Percentiles rank a stretch among this genome's conserved stretches.
These are phyloP conservation scores for Gynochthodes officinalis DNA, from an alignment of 257 asterid genomes.

Conservation along the genomic window DNA sequence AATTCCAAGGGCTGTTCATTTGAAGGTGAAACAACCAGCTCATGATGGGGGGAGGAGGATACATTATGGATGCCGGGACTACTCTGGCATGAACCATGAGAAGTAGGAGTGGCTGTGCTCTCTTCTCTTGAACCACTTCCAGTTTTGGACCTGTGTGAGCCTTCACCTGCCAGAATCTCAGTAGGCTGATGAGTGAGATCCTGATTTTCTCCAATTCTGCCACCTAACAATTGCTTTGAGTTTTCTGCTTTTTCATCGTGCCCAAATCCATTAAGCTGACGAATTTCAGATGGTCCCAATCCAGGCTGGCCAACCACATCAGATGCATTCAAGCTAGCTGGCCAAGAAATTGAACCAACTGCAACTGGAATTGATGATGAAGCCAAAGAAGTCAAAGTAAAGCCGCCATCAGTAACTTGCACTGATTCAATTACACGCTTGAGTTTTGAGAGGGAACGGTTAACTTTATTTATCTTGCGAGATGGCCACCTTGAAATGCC, in stretches of 20 bases:
- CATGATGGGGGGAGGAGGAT: conserved; percentile 46
- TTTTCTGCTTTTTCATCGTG: conserved; percentile 38
- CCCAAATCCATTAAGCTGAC: conserved; percentile 23
- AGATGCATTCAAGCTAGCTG: conserved; percentile 46
- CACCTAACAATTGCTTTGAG: conserved; percentile 33
- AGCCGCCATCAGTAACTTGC: conserved; percentile 80
- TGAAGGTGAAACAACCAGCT: conserved; percentile 40
- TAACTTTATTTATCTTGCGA: conserved; percentile 93
- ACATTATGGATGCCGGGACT: conserved; percentile 47
- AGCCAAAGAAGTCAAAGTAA: conserved; percentile 63
- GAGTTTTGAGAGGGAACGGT: conserved; percentile 76
- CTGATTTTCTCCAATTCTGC: conserved; percentile 23
- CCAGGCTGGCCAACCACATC: conserved; percentile 43
- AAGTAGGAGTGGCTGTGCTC: conserved; percentile 72
- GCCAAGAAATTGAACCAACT: conserved; percentile 68
- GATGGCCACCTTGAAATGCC: conserved; percentile 98
- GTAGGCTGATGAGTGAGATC: conserved; percentile 24
- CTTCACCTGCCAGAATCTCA: conserved; percentile 28
- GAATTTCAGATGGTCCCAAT: conserved; percentile 40
- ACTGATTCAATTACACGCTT: conserved; percentile 85
- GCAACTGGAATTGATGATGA: conserved; percentile 54
- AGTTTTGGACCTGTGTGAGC: conserved; percentile 47
- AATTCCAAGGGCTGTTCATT: conserved; percentile 32
- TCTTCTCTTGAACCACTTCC: conserved; percentile 81
- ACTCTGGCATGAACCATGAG: conserved; percentile 76